These are phyloP conservation scores for Phaeodactylum tricornutum DNA, from an alignment of 108 stramenopile species.

Conservation along the genomic window DNA sequence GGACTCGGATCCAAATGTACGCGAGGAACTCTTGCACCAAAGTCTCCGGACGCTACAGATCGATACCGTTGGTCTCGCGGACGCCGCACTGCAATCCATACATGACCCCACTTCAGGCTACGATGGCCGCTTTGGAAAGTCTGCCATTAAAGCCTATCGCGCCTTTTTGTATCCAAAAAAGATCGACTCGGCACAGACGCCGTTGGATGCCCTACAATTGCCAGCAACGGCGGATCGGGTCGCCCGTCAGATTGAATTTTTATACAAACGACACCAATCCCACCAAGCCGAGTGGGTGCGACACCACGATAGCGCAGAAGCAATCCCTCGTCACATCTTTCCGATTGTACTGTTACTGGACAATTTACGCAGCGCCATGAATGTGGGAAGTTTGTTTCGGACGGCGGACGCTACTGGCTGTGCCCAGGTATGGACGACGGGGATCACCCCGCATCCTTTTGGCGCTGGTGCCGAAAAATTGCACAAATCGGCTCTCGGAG, in stretches of 20 bases:
- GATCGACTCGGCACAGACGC: not conserved
- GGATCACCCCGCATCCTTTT: conserved; percentile 76
- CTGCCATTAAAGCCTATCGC: conserved; percentile 70
- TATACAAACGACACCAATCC: conserved; percentile 57
- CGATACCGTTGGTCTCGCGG: conserved; percentile 24
- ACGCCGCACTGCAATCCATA: conserved; percentile 47
- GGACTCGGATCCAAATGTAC: not conserved
- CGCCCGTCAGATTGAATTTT: conserved; percentile 72
- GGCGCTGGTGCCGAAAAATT: conserved; percentile 71
- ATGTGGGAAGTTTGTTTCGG: conserved; percentile 82
- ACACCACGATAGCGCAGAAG: conserved; percentile 32
- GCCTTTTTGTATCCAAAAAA: conserved; percentile 52
- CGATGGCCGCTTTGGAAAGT: conserved; percentile 52
- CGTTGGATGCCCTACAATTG: conserved; percentile 19
- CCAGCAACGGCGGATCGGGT: conserved; percentile 40
- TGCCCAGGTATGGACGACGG: conserved; percentile 24
- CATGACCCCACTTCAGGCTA: conserved; percentile 46
- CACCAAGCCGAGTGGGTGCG: conserved; percentile 68
- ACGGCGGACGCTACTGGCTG: conserved; percentile 69
- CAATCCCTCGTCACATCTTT: conserved; percentile 17
- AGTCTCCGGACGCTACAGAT: conserved; percentile 30
- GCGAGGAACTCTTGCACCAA: conserved; percentile 28
- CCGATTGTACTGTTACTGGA: conserved; percentile 74
- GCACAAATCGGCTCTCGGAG: conserved; percentile 69
- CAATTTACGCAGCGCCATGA: conserved; percentile 77